Conservation (phyloP, 306 rosid genomes). For the Quercus berberidifolia region DNA sequence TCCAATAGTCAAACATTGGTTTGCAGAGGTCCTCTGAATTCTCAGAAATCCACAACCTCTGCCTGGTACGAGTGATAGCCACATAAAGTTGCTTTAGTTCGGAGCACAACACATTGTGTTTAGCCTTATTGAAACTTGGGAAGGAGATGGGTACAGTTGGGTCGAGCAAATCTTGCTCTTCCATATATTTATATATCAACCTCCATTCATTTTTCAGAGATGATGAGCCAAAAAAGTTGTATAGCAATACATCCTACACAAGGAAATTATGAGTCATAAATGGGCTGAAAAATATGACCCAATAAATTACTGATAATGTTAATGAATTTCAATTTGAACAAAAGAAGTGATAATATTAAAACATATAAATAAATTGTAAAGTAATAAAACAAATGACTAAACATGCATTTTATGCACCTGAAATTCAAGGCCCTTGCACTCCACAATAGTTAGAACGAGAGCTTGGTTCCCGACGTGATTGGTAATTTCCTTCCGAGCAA, state of each 20-base stretch:
- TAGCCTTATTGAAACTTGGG: slow-evolving; percentile 46
- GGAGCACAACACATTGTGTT: slow-evolving; percentile 65
- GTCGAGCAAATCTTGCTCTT: slow-evolving; percentile 52
- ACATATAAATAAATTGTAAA: not conserved
- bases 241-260: slow-evolving; percentile 65
- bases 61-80: slow-evolving; percentile 75
- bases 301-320: not conserved
- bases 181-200: slow-evolving; percentile 60
- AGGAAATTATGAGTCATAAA: not conserved
- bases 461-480: slow-evolving; percentile 63
- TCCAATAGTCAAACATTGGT: slow-evolving; percentile 77
- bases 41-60: slow-evolving; percentile 73
- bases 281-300: not conserved
- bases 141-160: slow-evolving; percentile 7
- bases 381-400: not conserved
- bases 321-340: not conserved
- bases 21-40: slow-evolving; percentile 25
- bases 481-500: slow-evolving; percentile 38
- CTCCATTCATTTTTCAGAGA: slow-evolving; percentile 65
- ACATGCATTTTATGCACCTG: slow-evolving; percentile 39
- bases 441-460: slow-evolving; percentile 66
- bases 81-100: slow-evolving; percentile 72
- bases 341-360: not conserved
- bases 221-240: slow-evolving; percentile 69
- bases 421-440: slow-evolving; percentile 90